Evolutionary conservation across 1,284 basidiomycete genomes (phyloP).

Genomic region (Thelephora terrestris): DNA sequence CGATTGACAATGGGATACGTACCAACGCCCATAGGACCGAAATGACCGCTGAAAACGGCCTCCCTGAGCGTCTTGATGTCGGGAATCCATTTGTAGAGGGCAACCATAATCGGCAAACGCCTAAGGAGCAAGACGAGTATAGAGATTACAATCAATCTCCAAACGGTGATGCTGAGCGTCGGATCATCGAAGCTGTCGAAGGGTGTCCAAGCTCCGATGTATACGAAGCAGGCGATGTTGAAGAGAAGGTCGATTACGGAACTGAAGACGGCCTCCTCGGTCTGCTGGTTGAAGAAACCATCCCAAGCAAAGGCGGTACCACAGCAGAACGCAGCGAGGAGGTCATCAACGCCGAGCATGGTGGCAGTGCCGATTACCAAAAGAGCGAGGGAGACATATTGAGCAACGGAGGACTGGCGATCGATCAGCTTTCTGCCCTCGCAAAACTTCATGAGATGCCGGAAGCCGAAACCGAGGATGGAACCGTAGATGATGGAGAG

Average conservation of each 20-base stretch:
- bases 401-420: constrained; percentile 81
- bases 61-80: constrained; percentile 87
- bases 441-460: constrained; percentile 94
- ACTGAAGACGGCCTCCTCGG: constrained; percentile 90
- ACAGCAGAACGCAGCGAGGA: constrained; percentile 90
- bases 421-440: constrained; percentile 87
- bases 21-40: constrained; percentile 88
- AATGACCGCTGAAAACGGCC: constrained; percentile 85
- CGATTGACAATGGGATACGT: constrained; percentile 14
- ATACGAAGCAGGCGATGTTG: constrained; percentile 87
- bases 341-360: constrained; percentile 87
- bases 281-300: constrained; percentile 95
- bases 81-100: constrained; percentile 83
- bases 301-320: constrained; percentile 99
- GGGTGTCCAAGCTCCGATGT: constrained; percentile 92
- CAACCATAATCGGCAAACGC: constrained; percentile 76
- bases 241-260: constrained; percentile 92
- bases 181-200: constrained; percentile 66
- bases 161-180: constrained; percentile 62
- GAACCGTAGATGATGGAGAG: constrained; percentile 77
- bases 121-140: constrained; percentile 72
- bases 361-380: constrained; percentile 80
- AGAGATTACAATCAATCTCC: constrained; percentile 77
- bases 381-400: constrained; percentile 70
- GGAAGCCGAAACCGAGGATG: constrained; percentile 71